Evolutionary conservation across 257 asterid genomes (phyloP), one percentile per base, ranked within the genome.

Genomic region (Petrea volubilis): DNA sequence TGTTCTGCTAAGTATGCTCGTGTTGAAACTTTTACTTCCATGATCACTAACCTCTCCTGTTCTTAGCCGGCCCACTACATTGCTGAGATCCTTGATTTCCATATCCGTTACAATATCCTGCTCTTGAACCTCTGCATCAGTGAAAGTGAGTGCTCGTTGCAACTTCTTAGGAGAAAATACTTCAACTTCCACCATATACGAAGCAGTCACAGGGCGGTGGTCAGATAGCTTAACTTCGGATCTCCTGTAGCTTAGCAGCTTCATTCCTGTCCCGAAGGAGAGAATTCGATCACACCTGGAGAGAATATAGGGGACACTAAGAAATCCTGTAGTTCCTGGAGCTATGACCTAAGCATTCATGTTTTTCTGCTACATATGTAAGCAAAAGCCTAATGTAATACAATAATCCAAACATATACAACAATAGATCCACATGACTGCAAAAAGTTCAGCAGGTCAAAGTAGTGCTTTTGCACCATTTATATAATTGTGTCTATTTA

Each of bases 221-320:
- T 95, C 99, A 5, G 99, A 95, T 63, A 92, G 73, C 79, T 64
- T 85, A 13, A 84, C 70, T 72, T 95, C 99, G 1, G 88, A 71
- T 78, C 98, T 88, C 69, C 78, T 67, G 14, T 95, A 95, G 70
- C 87, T 82, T 61, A 84, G 57, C 76, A 76, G 82, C 91, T 82
- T 84, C 84, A 88, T 83, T 67, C 98, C 99, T 43, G 84, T 80
- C 73, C 99, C 99, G 14, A 69, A 81, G 7, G 97, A 90, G 59
- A 95, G 90, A 53, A 95, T 73, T 3, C 99, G 94, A 72, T 95
- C 99, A 64, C 98, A 92, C 99, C 99, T 95, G 79, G 44, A 60
- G 33, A 59, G 31, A 13, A 68, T 61, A 56, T n/a, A n/a, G 49
- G 40, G 7, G 67, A 49, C 10, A 2, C 33, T n/a, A 62, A 31